Percentiles rank a stretch among this genome's conserved stretches.
Evolutionary conservation across 176 grass and related monocot genomes (phyloP).

Genomic region (Carex myosuroides): DNA sequence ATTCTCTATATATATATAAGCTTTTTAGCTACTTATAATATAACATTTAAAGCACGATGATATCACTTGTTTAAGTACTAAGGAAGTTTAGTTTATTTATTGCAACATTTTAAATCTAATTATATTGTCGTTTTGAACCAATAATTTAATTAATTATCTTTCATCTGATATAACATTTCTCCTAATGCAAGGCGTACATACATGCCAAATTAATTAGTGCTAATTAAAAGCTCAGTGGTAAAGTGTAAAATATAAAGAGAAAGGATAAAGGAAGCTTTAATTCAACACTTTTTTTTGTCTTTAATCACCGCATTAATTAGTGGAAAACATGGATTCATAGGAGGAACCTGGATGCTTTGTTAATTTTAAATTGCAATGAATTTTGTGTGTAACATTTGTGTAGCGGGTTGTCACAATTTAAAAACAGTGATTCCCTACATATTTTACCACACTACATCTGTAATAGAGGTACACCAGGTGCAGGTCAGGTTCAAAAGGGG

Average conservation of each 20-base stretch:
- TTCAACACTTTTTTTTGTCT: conserved; percentile 13
- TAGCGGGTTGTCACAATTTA: neutral
- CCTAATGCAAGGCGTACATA: neutral
- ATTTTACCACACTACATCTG: neutral
- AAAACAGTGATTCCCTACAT: neutral
- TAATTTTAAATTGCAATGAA: neutral
- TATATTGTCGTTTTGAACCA: neutral
- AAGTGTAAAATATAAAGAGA: conserved; percentile 16
- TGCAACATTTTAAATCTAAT: neutral
- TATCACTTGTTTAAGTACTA: too few species aligned
- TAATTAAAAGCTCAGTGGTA: conserved; percentile 13
- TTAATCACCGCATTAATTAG: conserved; percentile 16
- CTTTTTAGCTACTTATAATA: too few species aligned
- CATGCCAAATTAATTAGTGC: neutral
- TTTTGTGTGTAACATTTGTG: neutral
- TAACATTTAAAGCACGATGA: too few species aligned
- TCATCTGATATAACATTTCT: neutral
- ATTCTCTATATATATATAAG: too few species aligned
- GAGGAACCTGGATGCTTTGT: neutral
- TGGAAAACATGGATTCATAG: conserved; percentile 12
- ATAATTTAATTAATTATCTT: neutral
- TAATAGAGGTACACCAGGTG: neutral
- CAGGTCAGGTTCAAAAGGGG: neutral
- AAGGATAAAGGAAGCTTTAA: conserved; percentile 14
- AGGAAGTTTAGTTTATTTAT: too few species aligned